These are phyloP conservation scores for Melocanna baccifera DNA, from an alignment of 176 grass and related monocot species.

Conservation along the genomic window DNA sequence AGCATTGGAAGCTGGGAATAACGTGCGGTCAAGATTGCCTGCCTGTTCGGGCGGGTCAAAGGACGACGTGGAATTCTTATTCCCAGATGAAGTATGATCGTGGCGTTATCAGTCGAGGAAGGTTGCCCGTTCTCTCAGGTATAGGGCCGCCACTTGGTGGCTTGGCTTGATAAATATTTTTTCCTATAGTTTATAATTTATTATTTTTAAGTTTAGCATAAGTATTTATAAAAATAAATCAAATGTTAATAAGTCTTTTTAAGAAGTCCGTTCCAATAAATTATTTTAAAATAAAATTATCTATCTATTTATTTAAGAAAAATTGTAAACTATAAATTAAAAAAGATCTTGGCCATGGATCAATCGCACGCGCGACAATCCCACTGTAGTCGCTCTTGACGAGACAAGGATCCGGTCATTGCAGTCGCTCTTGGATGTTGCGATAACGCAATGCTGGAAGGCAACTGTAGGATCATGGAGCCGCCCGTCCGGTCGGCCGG, in stretches of 20 bases:
- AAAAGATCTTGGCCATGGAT: too few relatives aligned
- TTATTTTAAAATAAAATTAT: too few relatives aligned
- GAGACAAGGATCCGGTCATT: neutral
- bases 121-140: neutral
- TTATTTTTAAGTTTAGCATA: too few relatives aligned
- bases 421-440: neutral
- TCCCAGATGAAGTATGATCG: neutral
- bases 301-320: too few relatives aligned
- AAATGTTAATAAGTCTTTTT: too few relatives aligned
- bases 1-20: neutral
- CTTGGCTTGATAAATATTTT: too few relatives aligned
- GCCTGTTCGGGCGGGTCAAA: neutral
- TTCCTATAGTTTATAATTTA: too few relatives aligned
- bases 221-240: too few relatives aligned
- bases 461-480: neutral
- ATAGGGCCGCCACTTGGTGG: neutral
- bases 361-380: too few relatives aligned
- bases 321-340: rapidly evolving
- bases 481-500: too few relatives aligned
- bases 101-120: neutral
- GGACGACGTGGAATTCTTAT: neutral
- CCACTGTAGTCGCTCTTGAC: neutral
- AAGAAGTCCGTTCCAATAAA: too few relatives aligned
- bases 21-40: neutral
- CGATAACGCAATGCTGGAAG: neutral